Conservation (phyloP, 139 green algal genomes). For the Chlamydomonas applanata region DNA sequence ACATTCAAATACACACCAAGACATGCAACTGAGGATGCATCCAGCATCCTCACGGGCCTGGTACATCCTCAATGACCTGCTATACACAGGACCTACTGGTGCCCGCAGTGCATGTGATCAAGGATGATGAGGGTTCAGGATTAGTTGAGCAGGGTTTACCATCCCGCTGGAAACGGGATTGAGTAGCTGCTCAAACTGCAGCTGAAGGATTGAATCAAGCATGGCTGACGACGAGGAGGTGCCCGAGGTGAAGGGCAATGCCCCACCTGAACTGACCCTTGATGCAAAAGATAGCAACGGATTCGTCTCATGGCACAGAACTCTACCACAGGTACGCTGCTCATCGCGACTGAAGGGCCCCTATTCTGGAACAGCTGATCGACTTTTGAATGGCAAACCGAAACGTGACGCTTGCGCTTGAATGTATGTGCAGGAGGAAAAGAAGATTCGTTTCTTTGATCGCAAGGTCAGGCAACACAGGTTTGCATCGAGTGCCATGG, state of each 20-base stretch:
- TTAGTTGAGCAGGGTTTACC: no score
- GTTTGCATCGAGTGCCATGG: background rate
- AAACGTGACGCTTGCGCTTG: background rate
- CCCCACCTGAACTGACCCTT: slow-evolving; percentile 37
- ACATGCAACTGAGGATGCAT: no score
- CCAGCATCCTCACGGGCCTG: no score
- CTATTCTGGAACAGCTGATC: background rate
- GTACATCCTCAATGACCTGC: no score
- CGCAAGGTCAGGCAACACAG: slow-evolving; percentile 46
- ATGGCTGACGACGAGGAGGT: background rate
- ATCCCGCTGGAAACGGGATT: no score
- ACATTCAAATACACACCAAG: no score
- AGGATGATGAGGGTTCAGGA: no score
- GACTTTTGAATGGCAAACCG: background rate
- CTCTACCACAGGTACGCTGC: slow-evolving; percentile 34
- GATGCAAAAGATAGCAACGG: slow-evolving; percentile 36
- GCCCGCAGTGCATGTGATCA: no score
- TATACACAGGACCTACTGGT: no score
- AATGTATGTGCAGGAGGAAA: slow-evolving; percentile 38
- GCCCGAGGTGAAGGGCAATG: background rate
- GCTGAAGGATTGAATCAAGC: background rate
- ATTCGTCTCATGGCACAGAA: slow-evolving; percentile 52
- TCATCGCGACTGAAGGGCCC: background rate
- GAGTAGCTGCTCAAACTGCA: no score
- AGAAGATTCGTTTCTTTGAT: slow-evolving; percentile 69